These are phyloP conservation scores for Atalantia buxifolia DNA, from an alignment of 345 rosid genomes.

Conservation along the genomic window DNA sequence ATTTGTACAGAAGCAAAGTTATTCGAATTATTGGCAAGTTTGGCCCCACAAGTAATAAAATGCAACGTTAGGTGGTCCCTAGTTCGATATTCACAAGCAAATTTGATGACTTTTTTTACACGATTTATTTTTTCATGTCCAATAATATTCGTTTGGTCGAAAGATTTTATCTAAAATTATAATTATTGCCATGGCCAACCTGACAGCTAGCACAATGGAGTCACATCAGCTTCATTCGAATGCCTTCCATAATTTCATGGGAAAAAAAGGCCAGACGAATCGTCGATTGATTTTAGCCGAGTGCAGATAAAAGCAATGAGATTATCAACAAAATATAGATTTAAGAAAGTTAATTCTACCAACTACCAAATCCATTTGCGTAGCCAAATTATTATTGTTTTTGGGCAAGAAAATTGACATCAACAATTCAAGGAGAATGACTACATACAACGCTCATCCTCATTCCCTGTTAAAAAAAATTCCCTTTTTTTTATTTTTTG, in stretches of 20 bases:
- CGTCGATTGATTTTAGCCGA: neutral
- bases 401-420: no score
- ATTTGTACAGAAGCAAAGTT: neutral
- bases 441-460: no score
- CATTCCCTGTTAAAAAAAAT: no score
- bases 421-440: no score
- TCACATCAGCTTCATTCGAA: constrained; percentile 15
- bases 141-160: neutral
- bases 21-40: neutral
- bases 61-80: constrained; percentile 18
- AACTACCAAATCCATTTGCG: no score
- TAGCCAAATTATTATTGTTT: no score
- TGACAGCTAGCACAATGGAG: constrained; percentile 16
- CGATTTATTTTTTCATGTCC: neutral
- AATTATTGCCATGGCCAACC: constrained; percentile 24
- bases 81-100: neutral
- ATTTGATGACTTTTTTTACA: neutral
- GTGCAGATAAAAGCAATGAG: neutral
- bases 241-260: neutral
- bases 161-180: neutral
- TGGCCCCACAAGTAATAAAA: neutral
- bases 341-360: neutral
- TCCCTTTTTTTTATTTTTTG: no score
- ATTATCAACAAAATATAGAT: neutral
- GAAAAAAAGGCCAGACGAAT: neutral